phyloP scores from a whole-genome alignment of 2,329 filamentous ascomycete species.

The Alternaria incomplexa region DNA sequence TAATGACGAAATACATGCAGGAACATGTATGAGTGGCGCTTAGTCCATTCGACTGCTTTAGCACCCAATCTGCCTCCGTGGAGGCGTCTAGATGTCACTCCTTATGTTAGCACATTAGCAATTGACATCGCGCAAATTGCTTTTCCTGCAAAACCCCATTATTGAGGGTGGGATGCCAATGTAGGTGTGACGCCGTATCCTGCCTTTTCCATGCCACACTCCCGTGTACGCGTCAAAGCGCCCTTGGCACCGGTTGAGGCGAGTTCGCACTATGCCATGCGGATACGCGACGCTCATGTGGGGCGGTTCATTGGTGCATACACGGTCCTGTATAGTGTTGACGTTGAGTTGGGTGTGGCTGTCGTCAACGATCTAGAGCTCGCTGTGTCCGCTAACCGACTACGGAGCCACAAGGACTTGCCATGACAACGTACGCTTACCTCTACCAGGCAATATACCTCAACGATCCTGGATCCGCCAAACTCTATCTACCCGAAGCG shows the following conservation, averaged over 20 bases:
- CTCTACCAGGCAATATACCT: constrained; percentile 20
- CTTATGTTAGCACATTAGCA: constrained; percentile 26
- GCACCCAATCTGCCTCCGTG: constrained; percentile 1
- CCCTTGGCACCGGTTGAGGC: constrained; percentile 17
- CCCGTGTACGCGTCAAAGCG: constrained; percentile 17
- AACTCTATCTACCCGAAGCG: constrained; percentile 43
- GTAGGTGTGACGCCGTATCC: constrained; percentile 16
- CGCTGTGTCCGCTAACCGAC: constrained; percentile 10
- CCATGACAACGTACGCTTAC: constrained; percentile 17
- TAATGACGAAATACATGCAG: constrained; percentile 32
- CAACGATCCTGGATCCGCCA: constrained; percentile 26
- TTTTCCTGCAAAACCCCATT: constrained; percentile 3
- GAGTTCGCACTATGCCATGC: constrained; percentile 19
- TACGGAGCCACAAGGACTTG: constrained; percentile 14
- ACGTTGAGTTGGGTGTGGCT: constrained; percentile 31
- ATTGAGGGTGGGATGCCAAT: constrained; percentile 25
- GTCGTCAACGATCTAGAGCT: constrained; percentile 35
- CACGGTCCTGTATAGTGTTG: constrained; percentile 24
- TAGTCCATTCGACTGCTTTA: constrained; percentile 4
- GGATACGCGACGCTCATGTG: constrained; percentile 22
- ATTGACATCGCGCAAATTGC: constrained; percentile 1
- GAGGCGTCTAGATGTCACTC: constrained; percentile 26
- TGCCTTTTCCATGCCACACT: constrained; percentile 20
- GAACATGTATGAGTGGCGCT: constrained; percentile 14
- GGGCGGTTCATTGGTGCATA: constrained; percentile 26